These are phyloP conservation scores for Ophiostoma triangulosporum DNA, from an alignment of 2,329 filamentous ascomycete genomes.

Conservation along the genomic window DNA sequence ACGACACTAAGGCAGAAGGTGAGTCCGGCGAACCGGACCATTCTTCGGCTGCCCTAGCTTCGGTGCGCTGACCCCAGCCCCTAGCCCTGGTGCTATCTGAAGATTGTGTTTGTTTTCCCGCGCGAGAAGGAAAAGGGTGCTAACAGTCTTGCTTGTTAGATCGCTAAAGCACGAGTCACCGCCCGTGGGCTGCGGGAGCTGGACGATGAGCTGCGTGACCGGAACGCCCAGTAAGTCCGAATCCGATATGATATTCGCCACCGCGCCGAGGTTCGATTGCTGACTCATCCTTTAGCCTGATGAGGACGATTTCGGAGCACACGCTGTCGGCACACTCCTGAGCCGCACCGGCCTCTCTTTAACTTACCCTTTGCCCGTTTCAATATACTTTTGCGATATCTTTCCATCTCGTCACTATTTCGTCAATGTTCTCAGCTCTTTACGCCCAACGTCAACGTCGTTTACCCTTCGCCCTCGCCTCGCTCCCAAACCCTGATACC, in stretches of 20 bases:
- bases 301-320: slow-evolving; percentile 8
- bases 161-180: slow-evolving; percentile 20
- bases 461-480: neutral
- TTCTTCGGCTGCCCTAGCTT: slow-evolving; percentile 52
- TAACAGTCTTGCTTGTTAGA: slow-evolving; percentile 11
- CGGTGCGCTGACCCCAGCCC: slow-evolving; percentile 35
- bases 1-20: slow-evolving; percentile 35
- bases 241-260: neutral
- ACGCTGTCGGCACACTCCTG: slow-evolving; percentile 3
- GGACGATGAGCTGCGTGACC: slow-evolving; percentile 19
- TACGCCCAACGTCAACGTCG: neutral
- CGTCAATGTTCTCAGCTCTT: neutral
- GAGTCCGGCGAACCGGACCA: slow-evolving; percentile 45
- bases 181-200: slow-evolving; percentile 19
- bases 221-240: slow-evolving; percentile 16
- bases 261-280: neutral
- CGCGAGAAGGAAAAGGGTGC: neutral
- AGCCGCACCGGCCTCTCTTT: neutral
- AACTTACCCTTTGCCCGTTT: neutral
- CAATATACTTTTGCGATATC: neutral
- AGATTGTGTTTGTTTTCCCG: slow-evolving; percentile 2
- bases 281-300: neutral
- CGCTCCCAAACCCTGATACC: slow-evolving; percentile 9
- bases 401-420: neutral
- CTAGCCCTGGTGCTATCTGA: slow-evolving; percentile 6